These are phyloP conservation scores for Talaromyces nanjingensis DNA, from an alignment of 495 filamentous ascomycete genomes.

Conservation along the genomic window DNA sequence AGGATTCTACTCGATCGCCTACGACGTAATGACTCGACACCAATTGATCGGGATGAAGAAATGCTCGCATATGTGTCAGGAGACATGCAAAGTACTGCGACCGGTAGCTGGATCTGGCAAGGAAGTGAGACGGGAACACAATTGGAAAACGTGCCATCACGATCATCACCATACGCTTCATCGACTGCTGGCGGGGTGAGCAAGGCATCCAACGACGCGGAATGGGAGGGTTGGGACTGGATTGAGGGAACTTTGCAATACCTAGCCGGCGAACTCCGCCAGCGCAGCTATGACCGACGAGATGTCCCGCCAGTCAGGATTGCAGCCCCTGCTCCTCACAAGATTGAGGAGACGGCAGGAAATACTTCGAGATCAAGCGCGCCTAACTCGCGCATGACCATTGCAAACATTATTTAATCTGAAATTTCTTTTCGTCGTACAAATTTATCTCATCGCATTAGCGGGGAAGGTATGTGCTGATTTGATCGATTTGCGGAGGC, in stretches of 20 bases:
- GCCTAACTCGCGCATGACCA: conserved; percentile 59
- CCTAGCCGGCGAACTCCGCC: conserved; percentile 35
- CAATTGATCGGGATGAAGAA: conserved; percentile 77
- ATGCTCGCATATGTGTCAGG: conserved; percentile 82
- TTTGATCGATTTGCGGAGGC: neutral
- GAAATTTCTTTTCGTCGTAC: neutral
- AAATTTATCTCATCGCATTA: neutral
- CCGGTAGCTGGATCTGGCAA: conserved; percentile 83
- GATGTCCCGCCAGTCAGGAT: conserved; percentile 10
- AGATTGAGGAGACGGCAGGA: conserved; percentile 28
- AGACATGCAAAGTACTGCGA: conserved; percentile 78
- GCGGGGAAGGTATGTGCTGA: neutral
- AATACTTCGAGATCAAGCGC: conserved; percentile 30
- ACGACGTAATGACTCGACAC: conserved; percentile 41
- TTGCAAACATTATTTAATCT: conserved; percentile 64
- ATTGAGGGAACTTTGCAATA: conserved; percentile 43
- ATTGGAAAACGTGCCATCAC: conserved; percentile 23
- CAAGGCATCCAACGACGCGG: conserved; percentile 14
- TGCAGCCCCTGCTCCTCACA: conserved; percentile 15
- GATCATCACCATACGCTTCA: conserved; percentile 10
- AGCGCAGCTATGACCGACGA: conserved; percentile 15
- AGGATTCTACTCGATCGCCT: conserved; percentile 51
- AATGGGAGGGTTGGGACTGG: conserved; percentile 49
- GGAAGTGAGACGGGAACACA: conserved; percentile 50
- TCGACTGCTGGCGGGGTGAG: neutral